These are phyloP conservation scores for Drechslerella dactyloides DNA, from an alignment of 2,329 filamentous ascomycete species.

Conservation along the genomic window DNA sequence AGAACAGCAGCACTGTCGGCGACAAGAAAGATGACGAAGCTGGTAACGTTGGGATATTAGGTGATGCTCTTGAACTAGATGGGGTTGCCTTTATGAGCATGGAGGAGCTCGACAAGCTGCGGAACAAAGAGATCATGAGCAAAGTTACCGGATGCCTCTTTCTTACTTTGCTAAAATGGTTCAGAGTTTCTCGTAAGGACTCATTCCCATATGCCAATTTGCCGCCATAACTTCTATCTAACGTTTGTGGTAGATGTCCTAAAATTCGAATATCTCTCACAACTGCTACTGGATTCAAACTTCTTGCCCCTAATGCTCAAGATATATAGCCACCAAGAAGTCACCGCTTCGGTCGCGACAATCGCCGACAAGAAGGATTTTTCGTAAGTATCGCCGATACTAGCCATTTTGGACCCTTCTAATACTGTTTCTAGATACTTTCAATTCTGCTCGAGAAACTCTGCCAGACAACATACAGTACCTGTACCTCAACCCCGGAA, in stretches of 20 bases:
- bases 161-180: conserved; percentile 90
- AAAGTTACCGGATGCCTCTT: conserved; percentile 92
- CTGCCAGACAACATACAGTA: conserved; percentile 38
- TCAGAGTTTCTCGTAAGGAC: conserved; percentile 85
- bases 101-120: conserved; percentile 81
- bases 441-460: conserved; percentile 77
- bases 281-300: conserved; percentile 90
- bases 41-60: conserved; percentile 41
- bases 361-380: conserved; percentile 50
- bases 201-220: neutral
- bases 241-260: conserved; percentile 71
- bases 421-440: conserved; percentile 73
- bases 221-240: conserved; percentile 46
- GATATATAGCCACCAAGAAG: conserved; percentile 90
- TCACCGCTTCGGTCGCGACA: conserved; percentile 64
- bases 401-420: neutral
- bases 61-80: conserved; percentile 37
- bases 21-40: conserved; percentile 48
- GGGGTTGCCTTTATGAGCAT: conserved; percentile 56
- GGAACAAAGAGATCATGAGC: conserved; percentile 82
- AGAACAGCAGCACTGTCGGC: conserved; percentile 28
- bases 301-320: conserved; percentile 92
- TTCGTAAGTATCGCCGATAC: conserved; percentile 12
- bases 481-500: conserved; percentile 38
- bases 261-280: conserved; percentile 94